A percentile compares a stretch with the other conserved stretches of the same genome.
Conservation (phyloP, 2,329 filamentous ascomycete genomes). For the Fusarium buharicum region DNA sequence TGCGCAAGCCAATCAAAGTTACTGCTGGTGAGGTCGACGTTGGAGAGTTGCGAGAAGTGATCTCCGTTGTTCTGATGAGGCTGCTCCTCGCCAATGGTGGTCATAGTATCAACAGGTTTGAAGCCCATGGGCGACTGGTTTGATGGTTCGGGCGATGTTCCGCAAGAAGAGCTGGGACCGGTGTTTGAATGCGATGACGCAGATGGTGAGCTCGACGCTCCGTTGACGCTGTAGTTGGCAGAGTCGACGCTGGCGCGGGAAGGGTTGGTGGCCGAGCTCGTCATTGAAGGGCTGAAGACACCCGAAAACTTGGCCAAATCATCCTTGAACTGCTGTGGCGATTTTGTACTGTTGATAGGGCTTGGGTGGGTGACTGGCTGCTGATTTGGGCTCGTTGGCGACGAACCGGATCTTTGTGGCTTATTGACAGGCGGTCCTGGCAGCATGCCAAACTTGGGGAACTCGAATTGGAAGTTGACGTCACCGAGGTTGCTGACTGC, state of each 20-base stretch:
- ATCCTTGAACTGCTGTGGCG: constrained; percentile 54
- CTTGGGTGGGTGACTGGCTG: constrained; percentile 41
- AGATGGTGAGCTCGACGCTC: constrained; percentile 72
- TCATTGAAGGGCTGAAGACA: constrained; percentile 68
- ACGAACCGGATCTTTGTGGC: constrained; percentile 44
- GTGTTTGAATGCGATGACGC: constrained; percentile 69
- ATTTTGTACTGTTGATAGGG: constrained; percentile 45
- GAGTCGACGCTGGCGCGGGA: constrained; percentile 65
- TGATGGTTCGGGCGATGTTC: constrained; percentile 80
- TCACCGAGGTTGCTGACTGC: constrained; percentile 71
- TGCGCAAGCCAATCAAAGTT: constrained; percentile 79
- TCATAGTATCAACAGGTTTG: constrained; percentile 70
- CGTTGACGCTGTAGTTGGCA: constrained; percentile 57
- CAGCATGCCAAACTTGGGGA: constrained; percentile 89
- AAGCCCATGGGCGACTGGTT: constrained; percentile 75
- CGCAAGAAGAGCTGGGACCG: constrained; percentile 73
- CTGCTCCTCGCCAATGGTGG: constrained; percentile 74
- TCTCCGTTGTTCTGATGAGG: constrained; percentile 54
- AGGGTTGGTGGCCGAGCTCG: constrained; percentile 57
- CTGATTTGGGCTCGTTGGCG: constrained; percentile 48
- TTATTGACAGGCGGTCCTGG: constrained; percentile 57
- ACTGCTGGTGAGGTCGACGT: constrained; percentile 58
- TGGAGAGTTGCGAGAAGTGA: constrained; percentile 47
- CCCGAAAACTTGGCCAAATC: constrained; percentile 66
- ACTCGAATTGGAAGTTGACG: constrained; percentile 93